Percentiles rank a stretch among this genome's conserved stretches.
Conservation (phyloP, 192 early-diverging fungal species). For the Oehlia diaphana region DNA sequence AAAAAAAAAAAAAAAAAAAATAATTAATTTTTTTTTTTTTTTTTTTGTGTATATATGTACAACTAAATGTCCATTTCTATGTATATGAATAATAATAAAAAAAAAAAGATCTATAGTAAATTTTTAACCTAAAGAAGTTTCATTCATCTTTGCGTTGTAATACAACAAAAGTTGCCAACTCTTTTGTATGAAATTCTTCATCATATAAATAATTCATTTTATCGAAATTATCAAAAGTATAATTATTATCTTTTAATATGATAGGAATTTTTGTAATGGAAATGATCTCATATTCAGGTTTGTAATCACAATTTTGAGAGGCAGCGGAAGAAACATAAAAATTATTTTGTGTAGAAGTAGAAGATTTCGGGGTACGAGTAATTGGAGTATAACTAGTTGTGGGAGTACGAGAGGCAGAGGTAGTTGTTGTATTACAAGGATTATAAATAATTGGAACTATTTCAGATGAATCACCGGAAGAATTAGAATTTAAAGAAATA, state of each 20-base stretch:
- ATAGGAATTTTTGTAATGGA: not conserved
- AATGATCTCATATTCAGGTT: not conserved
- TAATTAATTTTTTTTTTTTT: too few relatives aligned
- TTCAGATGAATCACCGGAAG: not conserved
- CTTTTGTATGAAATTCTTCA: not conserved
- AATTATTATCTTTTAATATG: not conserved
- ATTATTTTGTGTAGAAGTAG: not conserved
- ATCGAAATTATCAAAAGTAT: not conserved
- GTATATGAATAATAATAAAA: too few relatives aligned
- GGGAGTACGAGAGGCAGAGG: not conserved
- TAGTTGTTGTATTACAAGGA: not conserved
- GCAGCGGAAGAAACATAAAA: not conserved
- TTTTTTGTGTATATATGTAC: too few relatives aligned
- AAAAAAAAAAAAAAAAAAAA: too few relatives aligned
- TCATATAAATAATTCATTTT: not conserved
- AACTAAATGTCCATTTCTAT: too few relatives aligned
- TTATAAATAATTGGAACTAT: slow-evolving; percentile 23
- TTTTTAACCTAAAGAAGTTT: too few relatives aligned
- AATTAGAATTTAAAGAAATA: not conserved
- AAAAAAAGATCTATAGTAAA: too few relatives aligned
- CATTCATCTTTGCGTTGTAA: not conserved
- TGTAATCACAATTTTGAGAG: not conserved
- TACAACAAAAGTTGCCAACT: not conserved
- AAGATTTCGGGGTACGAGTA: not conserved
- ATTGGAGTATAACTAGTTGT: not conserved